Conservation (phyloP, 306 rosid species). For the Cicer pinnatifidum region DNA sequence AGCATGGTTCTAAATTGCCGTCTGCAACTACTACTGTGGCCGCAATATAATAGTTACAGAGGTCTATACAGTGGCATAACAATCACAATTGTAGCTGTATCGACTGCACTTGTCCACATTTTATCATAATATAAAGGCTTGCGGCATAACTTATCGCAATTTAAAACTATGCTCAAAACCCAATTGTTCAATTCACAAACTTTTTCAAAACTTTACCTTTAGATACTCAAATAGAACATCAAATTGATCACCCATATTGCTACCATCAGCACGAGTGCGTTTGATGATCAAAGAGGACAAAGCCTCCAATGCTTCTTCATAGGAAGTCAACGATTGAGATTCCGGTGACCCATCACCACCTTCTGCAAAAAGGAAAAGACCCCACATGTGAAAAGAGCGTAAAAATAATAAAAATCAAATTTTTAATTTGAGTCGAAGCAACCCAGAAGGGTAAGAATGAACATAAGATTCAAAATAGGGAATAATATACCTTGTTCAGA, state of each 20-base stretch:
- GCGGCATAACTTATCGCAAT: too few relatives aligned
- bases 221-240: conserved; percentile 67
- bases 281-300: conserved; percentile 79
- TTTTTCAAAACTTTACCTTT: conserved; percentile 51
- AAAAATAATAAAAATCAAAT: conserved; percentile 20
- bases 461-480: not conserved
- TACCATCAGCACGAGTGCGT: conserved; percentile 85
- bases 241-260: conserved; percentile 78
- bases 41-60: too few relatives aligned
- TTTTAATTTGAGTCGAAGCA: conserved; percentile 25
- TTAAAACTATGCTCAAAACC: not conserved
- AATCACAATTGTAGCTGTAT: too few relatives aligned
- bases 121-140: too few relatives aligned
- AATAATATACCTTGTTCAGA: conserved; percentile 49
- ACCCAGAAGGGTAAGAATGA: conserved; percentile 27
- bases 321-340: conserved; percentile 51
- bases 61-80: too few relatives aligned
- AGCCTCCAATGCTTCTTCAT: conserved; percentile 85
- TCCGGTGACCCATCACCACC: conserved; percentile 55
- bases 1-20: too few relatives aligned
- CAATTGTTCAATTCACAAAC: conserved; percentile 28
- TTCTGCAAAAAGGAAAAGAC: conserved; percentile 37
- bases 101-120: too few relatives aligned
- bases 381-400: not conserved
- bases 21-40: too few relatives aligned